Evolutionary conservation across 2,329 filamentous ascomycete species (phyloP).

Genomic region (Xylariomycetidae sp.): DNA sequence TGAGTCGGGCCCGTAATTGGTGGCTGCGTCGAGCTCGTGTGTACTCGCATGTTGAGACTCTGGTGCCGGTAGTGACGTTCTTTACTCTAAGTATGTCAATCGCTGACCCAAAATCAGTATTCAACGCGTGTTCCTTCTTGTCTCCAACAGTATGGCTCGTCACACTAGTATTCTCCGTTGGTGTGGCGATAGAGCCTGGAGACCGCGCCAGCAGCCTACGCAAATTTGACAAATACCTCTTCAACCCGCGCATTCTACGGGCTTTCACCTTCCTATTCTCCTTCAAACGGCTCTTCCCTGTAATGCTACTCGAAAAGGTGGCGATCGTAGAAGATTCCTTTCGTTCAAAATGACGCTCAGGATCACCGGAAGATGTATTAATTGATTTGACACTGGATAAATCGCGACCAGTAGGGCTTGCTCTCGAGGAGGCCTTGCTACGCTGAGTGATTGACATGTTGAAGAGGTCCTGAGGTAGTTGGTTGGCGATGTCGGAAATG

Average conservation of each 20-base stretch:
- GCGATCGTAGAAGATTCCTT: slow-evolving; percentile 5
- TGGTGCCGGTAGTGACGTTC: neutral
- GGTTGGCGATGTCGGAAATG: slow-evolving; percentile 12
- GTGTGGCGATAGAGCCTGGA: no score
- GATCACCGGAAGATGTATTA: no score
- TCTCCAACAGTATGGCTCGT: neutral
- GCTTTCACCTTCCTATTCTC: slow-evolving; percentile 4
- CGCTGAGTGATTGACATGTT: slow-evolving; percentile 8
- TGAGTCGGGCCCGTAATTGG: neutral
- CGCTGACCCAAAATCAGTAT: slow-evolving; percentile 1
- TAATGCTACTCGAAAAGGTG: slow-evolving; percentile 5
- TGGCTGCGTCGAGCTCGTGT: neutral
- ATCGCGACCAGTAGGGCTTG: neutral
- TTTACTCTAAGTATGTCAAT: neutral
- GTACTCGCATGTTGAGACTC: neutral
- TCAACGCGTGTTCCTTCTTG: slow-evolving; percentile 2
- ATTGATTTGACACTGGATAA: no score
- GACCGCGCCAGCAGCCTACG: slow-evolving; percentile 15
- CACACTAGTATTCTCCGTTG: neutral
- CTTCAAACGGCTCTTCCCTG: slow-evolving; percentile 4
- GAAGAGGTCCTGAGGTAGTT: slow-evolving; percentile 21
- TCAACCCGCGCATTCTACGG: slow-evolving; percentile 15
- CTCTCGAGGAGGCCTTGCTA: neutral
- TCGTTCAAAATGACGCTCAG: slow-evolving; percentile 3
- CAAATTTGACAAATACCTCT: slow-evolving; percentile 21